A percentile compares a stretch with the other conserved stretches of the same genome.
phyloP scores from a whole-genome alignment of 176 grass and related monocot genomes.

The Areca catechu region DNA sequence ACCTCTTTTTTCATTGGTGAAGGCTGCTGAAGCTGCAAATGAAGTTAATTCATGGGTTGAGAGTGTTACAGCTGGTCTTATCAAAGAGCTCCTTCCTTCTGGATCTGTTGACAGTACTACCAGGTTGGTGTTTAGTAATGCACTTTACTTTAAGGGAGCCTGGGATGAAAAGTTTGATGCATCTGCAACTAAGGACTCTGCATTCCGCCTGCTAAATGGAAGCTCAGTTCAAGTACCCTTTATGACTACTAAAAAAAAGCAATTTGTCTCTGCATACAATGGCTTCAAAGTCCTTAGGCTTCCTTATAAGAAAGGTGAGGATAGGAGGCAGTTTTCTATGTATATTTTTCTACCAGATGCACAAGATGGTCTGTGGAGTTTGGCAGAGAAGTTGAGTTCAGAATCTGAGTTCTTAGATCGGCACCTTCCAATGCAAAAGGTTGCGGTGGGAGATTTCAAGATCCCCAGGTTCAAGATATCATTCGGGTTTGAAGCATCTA shows the following conservation, averaged over 20 bases:
- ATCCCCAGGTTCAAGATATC: slow-evolving; percentile 79
- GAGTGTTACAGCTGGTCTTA: slow-evolving; percentile 44
- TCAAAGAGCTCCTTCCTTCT: slow-evolving; percentile 51
- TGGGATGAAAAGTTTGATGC: slow-evolving; percentile 72
- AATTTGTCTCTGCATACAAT: slow-evolving; percentile 32
- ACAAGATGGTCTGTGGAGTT: slow-evolving; percentile 43
- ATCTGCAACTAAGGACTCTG: slow-evolving; percentile 32
- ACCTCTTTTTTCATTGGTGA: slow-evolving; percentile 3
- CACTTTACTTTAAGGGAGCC: slow-evolving; percentile 71
- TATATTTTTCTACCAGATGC: slow-evolving; percentile 65
- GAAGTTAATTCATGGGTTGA: slow-evolving; percentile 76
- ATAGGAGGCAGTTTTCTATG: slow-evolving; percentile 72
- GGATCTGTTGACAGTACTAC: slow-evolving; percentile 38
- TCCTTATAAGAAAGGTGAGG: slow-evolving; percentile 53
- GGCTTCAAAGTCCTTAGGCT: slow-evolving; percentile 58
- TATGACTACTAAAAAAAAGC: slow-evolving; percentile 45
- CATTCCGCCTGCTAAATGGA: slow-evolving; percentile 56
- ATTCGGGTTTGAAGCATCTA: slow-evolving; percentile 47
- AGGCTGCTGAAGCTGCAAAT: slow-evolving; percentile 47
- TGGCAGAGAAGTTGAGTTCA: slow-evolving; percentile 42
- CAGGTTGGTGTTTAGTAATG: slow-evolving; percentile 64
- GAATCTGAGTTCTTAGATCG: slow-evolving; percentile 46
- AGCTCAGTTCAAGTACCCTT: slow-evolving; percentile 49
- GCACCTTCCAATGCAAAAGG: slow-evolving; percentile 32
- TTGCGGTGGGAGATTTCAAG: slow-evolving; percentile 47